These are phyloP conservation scores for Zopfochytrium polystomum DNA, from an alignment of 371 early-diverging fungal species.

Conservation along the genomic window DNA sequence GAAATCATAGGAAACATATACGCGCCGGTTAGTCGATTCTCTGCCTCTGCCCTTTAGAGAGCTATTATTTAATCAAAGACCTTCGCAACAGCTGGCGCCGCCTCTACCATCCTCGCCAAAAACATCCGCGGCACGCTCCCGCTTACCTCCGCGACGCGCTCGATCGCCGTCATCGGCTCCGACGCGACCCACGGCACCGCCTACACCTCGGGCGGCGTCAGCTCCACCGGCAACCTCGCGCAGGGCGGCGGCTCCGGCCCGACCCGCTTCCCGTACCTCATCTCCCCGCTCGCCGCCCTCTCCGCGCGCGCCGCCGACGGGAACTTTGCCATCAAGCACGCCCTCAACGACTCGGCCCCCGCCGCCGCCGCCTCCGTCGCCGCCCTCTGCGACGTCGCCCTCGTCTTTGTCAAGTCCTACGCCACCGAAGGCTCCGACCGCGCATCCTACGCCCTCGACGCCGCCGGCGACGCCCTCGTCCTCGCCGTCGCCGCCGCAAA, in stretches of 20 bases:
- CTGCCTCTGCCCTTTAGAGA: no score
- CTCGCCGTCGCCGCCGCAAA: conserved; percentile 56
- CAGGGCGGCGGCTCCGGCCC: conserved; percentile 68
- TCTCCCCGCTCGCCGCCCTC: conserved; percentile 26
- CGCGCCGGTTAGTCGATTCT: no score
- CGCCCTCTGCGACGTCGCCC: conserved; percentile 46
- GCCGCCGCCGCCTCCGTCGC: conserved; percentile 40
- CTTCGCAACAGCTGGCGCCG: conserved; percentile 58
- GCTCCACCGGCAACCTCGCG: conserved; percentile 57
- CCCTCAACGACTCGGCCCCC: conserved; percentile 49
- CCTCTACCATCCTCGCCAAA: conserved; percentile 48
- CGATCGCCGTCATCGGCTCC: conserved; percentile 52
- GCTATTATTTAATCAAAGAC: no score
- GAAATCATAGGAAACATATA: no score
- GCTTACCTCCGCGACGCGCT: not conserved
- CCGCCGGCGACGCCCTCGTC: conserved; percentile 59
- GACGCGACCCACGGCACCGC: no score
- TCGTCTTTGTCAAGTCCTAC: conserved; percentile 58
- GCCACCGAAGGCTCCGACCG: conserved; percentile 64
- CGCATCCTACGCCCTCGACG: conserved; percentile 55
- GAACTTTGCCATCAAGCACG: conserved; percentile 7
- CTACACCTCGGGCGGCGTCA: conserved; percentile 26
- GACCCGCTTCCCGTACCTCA: conserved; percentile 55
- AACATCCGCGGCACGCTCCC: conserved; percentile 44
- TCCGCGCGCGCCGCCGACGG: no score